Conservation (phyloP, 129 eudicot genomes). For the Chrysanthemum seticuspe region DNA sequence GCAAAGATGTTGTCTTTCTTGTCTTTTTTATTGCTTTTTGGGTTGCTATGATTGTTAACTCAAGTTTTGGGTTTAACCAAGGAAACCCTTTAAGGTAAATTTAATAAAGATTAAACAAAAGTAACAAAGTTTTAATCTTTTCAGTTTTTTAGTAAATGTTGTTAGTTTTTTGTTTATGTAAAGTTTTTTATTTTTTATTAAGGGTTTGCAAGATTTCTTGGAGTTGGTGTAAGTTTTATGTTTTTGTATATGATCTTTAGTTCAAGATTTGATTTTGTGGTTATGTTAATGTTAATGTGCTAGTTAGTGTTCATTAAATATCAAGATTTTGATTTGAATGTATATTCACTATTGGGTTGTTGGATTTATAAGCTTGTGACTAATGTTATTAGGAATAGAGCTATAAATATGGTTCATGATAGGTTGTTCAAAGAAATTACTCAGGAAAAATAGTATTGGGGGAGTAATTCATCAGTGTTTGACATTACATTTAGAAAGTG, state of each 20-base stretch:
- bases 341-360: not conserved
- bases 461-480: too few species aligned
- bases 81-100: conserved; percentile 90
- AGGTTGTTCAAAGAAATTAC: not conserved
- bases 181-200: not conserved
- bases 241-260: conserved; percentile 5
- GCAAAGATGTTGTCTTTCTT: conserved; percentile 88
- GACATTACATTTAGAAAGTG: too few species aligned
- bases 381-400: conserved; percentile 11
- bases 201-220: conserved; percentile 29
- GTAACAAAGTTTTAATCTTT: conserved; percentile 19
- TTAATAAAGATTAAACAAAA: not conserved
- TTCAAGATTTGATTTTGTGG: conserved; percentile 27
- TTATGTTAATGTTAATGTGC: conserved; percentile 17
- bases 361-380: not conserved
- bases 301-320: conserved; percentile 16
- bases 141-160: not conserved
- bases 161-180: too few species aligned
- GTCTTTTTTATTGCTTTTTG: conserved; percentile 87
- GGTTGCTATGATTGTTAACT: conserved; percentile 96
- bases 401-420: conserved; percentile 10
- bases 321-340: conserved; percentile 3
- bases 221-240: conserved; percentile 18
- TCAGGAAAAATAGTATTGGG: too few species aligned
- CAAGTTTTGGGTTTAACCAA: conserved; percentile 90